These are phyloP conservation scores for Salvia rosmarinus DNA, from an alignment of 257 asterid species.

Conservation along the genomic window DNA sequence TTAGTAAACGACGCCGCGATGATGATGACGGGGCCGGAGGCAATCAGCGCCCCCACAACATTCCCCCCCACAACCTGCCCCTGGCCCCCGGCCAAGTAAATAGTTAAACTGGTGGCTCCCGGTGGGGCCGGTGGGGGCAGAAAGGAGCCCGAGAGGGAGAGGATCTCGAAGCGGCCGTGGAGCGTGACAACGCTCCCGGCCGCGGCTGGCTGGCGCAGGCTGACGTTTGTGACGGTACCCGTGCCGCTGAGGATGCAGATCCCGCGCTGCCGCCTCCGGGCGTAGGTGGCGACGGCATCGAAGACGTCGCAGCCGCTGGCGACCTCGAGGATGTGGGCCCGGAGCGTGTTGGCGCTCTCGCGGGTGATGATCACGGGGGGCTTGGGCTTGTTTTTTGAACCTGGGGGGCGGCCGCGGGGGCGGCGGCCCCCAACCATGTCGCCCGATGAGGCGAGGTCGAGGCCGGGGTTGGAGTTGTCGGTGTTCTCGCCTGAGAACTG, in stretches of 20 bases:
- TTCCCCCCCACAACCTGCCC: constrained; percentile 94
- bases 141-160: constrained; percentile 78
- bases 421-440: constrained; percentile 46
- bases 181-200: constrained; percentile 71
- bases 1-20: constrained; percentile 81
- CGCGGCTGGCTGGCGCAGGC: constrained; percentile 66
- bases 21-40: constrained; percentile 74
- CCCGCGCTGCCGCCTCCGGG: constrained; percentile 72
- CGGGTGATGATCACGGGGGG: constrained; percentile 90
- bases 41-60: constrained; percentile 79
- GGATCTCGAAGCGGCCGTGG: constrained; percentile 79
- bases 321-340: constrained; percentile 85
- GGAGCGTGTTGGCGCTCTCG: constrained; percentile 88
- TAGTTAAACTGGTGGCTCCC: constrained; percentile 81
- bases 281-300: constrained; percentile 75
- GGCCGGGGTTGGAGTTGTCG: constrained; percentile 35
- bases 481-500: constrained; percentile 44
- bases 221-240: constrained; percentile 84
- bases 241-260: constrained; percentile 74
- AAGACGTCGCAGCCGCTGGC: constrained; percentile 81
- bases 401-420: constrained; percentile 73
- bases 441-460: constrained; percentile 40
- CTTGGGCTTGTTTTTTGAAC: constrained; percentile 79
- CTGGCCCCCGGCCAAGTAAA: constrained; percentile 78
- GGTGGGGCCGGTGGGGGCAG: constrained; percentile 95